These are phyloP conservation scores for Aegilops speltoides DNA, from an alignment of 176 grass and related monocot genomes.

Conservation along the genomic window DNA sequence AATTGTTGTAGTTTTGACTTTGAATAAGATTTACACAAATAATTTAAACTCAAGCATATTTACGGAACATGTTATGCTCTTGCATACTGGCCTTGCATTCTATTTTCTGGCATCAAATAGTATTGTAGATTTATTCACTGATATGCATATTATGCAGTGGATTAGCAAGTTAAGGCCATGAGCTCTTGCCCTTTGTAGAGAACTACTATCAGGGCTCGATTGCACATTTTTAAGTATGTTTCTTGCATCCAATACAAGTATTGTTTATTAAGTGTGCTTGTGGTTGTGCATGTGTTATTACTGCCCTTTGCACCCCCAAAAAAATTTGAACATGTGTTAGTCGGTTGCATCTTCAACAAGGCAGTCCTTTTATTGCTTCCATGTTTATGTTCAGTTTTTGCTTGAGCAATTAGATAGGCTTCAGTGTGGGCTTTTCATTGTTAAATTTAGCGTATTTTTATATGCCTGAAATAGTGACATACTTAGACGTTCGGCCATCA, in stretches of 20 bases:
- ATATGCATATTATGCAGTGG: background rate
- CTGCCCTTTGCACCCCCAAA: background rate
- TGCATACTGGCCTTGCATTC: background rate
- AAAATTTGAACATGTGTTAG: background rate
- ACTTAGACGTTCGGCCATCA: background rate
- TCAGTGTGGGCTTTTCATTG: background rate
- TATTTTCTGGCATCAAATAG: background rate
- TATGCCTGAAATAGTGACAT: background rate
- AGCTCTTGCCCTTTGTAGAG: background rate
- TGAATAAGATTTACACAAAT: background rate
- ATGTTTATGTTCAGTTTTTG: background rate
- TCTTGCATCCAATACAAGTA: background rate
- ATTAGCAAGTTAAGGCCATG: background rate
- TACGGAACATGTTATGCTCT: background rate
- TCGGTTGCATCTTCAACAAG: background rate
- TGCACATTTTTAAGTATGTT: background rate
- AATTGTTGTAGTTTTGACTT: conserved; percentile 18
- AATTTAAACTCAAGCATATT: background rate
- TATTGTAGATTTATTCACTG: background rate
- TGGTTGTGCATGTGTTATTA: background rate
- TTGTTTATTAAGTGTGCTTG: background rate
- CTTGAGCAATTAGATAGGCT: background rate
- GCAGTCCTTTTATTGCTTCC: background rate
- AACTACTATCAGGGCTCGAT: background rate
- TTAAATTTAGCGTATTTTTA: background rate